Evolutionary conservation across 768 basidiomycete genomes (phyloP).

Genomic region (Paxillus ammoniavirescens): DNA sequence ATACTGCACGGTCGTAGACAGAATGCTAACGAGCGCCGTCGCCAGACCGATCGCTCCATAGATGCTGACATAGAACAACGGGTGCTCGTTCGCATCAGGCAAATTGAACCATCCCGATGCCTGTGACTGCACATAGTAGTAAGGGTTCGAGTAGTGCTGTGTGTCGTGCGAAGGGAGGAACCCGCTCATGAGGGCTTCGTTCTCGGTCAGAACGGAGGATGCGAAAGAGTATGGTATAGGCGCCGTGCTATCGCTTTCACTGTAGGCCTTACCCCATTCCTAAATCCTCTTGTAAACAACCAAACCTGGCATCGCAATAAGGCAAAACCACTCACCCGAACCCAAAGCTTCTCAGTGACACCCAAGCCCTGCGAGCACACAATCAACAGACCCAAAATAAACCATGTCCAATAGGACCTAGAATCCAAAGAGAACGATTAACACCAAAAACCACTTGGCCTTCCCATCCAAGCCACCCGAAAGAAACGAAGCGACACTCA

Average conservation of each 20-base stretch:
- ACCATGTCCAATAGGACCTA: conserved; percentile 34
- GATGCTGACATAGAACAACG: conserved; percentile 69
- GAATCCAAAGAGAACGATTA: background rate
- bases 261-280: conserved; percentile 31
- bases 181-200: conserved; percentile 27
- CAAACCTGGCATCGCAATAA: background rate
- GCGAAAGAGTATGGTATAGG: conserved; percentile 14
- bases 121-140: conserved; percentile 14
- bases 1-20: conserved; percentile 53
- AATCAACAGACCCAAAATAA: conserved; percentile 20
- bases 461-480: background rate
- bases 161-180: conserved; percentile 19
- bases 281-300: conserved; percentile 3
- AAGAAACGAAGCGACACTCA: conserved; percentile 22
- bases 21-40: conserved; percentile 45
- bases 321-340: conserved; percentile 18
- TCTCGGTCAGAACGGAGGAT: conserved; percentile 24
- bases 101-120: conserved; percentile 17
- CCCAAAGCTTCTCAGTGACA: conserved; percentile 31
- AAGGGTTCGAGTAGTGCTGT: conserved; percentile 14
- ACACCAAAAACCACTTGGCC: no score
- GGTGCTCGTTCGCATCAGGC: conserved; percentile 56
- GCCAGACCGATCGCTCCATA: conserved; percentile 61
- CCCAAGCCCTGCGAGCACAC: conserved; percentile 22
- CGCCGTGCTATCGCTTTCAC: background rate